Evolutionary conservation across 129 eudicot genomes (phyloP), one percentile per base, ranked within the genome.

Genomic region (Apium graveolens): DNA sequence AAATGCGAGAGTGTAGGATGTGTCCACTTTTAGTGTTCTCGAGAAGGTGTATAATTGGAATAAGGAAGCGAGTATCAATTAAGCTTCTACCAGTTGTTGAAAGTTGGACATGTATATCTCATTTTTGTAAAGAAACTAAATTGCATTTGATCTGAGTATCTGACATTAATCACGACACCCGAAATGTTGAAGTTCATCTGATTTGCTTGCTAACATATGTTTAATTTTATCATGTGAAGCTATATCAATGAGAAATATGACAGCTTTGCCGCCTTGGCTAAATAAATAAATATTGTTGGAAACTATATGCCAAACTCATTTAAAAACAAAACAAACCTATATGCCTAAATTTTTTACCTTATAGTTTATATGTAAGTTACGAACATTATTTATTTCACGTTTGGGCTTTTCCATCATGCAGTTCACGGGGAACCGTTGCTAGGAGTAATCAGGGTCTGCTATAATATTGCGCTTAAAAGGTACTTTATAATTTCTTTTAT

Each of bases 381-480:
- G 55, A 21, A n/a, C 42, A 74, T 32, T 57, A 65, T 73, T 57
- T n/a, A 65, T 60, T 57, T 31, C 24, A 42, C 29, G 24, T 57
- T 11, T 43, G 69, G 73, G 41, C 44, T 43, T 79, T 26, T 12
- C 55, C 34, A 34, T 34, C 24, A 42, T 92, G 88, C 95, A 96
- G 99, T 96, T 82, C 99, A 96, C 57, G 99, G 99, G 66, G 99
- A 96, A 84, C 89, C 96, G 31, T 85, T 96, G 86, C 87, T 96
- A 70, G 95, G 91, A 80, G 97, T 92, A 78, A 92, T 92, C 81
- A 85, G 97, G 86, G 97, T 92, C 77, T 96, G 99, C 83, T 96
- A 96, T 76, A 96, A 92, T 80, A 92, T 96, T 70, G 99, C 99
- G 76, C 97, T 96, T 63, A 92, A 92, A 78, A 96, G 99, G 99